Percentiles rank a stretch among this genome's conserved stretches.
Conservation (phyloP, 331 rosid species). For the Erythrophleum ivorense region DNA sequence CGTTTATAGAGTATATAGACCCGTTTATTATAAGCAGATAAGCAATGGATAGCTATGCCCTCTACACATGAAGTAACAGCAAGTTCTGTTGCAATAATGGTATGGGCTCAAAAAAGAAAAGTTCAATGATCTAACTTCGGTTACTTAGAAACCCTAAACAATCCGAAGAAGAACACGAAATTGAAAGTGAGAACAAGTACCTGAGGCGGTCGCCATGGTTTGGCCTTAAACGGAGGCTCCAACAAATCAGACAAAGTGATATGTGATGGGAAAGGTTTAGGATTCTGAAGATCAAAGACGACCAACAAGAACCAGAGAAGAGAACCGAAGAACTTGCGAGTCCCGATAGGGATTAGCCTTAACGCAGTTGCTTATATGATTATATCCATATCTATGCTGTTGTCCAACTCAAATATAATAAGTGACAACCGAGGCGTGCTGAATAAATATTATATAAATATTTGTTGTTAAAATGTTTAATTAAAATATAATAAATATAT, state of each 20-base stretch:
- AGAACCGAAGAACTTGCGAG: too few relatives aligned
- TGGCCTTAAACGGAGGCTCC: background rate
- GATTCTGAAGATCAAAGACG: background rate
- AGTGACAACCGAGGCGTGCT: too few relatives aligned
- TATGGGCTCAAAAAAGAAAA: background rate
- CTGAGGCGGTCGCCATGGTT: slow-evolving; percentile 51
- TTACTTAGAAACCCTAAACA: slow-evolving; percentile 21
- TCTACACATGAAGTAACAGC: background rate
- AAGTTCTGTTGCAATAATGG: background rate
- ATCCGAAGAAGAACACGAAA: background rate
- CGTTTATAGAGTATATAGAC: too few relatives aligned
- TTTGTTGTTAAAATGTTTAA: too few relatives aligned
- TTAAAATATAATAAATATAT: too few relatives aligned
- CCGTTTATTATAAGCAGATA: too few relatives aligned
- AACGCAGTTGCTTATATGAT: too few relatives aligned
- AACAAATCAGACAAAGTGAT: background rate
- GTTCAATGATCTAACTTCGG: background rate
- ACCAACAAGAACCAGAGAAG: background rate
- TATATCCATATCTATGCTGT: too few relatives aligned
- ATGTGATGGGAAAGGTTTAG: background rate
- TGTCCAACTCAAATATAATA: too few relatives aligned
- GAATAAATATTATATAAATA: too few relatives aligned
- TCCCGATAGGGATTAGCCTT: too few relatives aligned
- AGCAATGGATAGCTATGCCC: too few relatives aligned
- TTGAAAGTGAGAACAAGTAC: background rate